A percentile compares a stretch with the other conserved stretches of the same genome.
These are phyloP conservation scores for Talaromyces marneffei DNA, from an alignment of 2,329 filamentous ascomycete genomes.

Conservation along the genomic window DNA sequence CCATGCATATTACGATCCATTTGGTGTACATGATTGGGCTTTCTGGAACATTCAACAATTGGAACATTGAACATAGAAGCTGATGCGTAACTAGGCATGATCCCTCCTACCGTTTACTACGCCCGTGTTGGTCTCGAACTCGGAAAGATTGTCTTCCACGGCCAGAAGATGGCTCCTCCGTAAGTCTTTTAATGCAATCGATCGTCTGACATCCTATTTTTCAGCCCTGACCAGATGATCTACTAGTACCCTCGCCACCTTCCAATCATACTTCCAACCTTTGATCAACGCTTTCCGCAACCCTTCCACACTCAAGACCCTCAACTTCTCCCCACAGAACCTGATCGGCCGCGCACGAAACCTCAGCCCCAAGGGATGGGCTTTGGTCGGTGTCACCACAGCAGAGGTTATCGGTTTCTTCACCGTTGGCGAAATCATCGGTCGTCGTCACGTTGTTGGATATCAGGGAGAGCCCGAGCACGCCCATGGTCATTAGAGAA, in stretches of 20 bases:
- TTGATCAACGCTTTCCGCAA: conserved; percentile 65
- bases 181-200: conserved; percentile 51
- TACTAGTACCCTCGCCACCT: conserved; percentile 65
- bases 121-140: conserved; percentile 82
- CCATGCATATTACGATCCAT: background rate
- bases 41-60: background rate
- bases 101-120: conserved; percentile 87
- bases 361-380: conserved; percentile 64
- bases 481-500: conserved; percentile 32
- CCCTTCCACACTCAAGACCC: conserved; percentile 56
- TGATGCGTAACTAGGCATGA: conserved; percentile 57
- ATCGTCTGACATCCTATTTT: background rate
- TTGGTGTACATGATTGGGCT: background rate
- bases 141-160: conserved; percentile 76
- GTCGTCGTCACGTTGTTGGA: conserved; percentile 88
- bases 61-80: background rate
- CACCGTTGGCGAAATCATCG: conserved; percentile 94
- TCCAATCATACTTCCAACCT: conserved; percentile 81
- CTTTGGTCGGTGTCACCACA: conserved; percentile 66
- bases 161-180: conserved; percentile 91
- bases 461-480: conserved; percentile 67
- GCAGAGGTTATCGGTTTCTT: conserved; percentile 95
- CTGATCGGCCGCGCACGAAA: conserved; percentile 59
- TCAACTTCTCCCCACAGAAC: conserved; percentile 50
- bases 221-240: conserved; percentile 7